Base-by-base conservation (phyloP, 2,329 filamentous ascomycete genomes). In the Aspergillus ruber region DNA sequence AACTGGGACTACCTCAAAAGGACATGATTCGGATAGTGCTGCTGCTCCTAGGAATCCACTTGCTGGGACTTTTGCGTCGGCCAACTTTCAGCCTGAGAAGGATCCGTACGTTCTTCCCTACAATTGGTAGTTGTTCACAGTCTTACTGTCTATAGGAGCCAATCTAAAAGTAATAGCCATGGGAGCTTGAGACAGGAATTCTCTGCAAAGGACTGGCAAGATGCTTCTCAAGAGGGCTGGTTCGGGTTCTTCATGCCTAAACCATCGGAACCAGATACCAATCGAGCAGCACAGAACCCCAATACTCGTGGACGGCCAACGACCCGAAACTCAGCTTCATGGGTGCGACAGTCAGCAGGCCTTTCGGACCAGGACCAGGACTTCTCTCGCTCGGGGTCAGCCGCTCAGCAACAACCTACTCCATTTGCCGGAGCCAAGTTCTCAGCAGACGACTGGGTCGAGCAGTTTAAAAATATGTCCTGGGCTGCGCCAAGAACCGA, bases 131-230 rank as follows among this genome's bases (percentile, higher is more conserved):
- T 27, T 40, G 21, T 13, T 10, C 23, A n/a, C 13, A 9, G 27
- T n/a, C 12, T 33, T 25, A 33, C 20, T 13, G n/a, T 20, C 13
- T 42, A 27, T 25, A 42, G 40, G 36, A 47, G 56, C 44, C 49
- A 56, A 32, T 47, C 60, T 32, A 69, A 63, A 41, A 66, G 63
- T 39, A 66, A 57, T 36, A 67, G 61, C 46, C 59, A 69, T 45
- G 63, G 58, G 38, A 52, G 59, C 39, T 43, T 67, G 40, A 65
- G 65, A 23, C 67, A 67, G 27, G 64, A 64, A 41, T 75, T 75
- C 43, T 70, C 69, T 4, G 67, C 69, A 1, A 62, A 64, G 10
- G 68, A 69, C 17, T 74, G 70, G 70, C 60, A 65, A 42, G 62
- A 62, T 42, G 65, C 64, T 40, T 60, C 72, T 44, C 57, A 58